Conservation (phyloP, 2,329 filamentous ascomycete species). For the Claviceps humidiphila region DNA sequence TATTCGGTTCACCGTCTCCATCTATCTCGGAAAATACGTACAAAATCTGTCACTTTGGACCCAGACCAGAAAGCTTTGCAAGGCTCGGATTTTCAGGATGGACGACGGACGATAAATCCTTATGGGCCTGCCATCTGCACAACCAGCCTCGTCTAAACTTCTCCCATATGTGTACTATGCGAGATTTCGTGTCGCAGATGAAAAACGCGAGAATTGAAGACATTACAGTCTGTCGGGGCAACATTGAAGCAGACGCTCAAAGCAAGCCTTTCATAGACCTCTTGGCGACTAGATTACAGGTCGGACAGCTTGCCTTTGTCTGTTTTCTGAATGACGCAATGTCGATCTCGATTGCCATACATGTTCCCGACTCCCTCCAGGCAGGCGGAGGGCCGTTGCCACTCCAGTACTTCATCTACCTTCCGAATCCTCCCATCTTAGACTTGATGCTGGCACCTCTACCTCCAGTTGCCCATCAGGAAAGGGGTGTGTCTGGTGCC, state of each 20-base stretch:
- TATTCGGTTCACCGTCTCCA: neutral
- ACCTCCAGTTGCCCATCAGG: neutral
- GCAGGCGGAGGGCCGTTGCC: neutral
- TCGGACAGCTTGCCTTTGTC: slow-evolving; percentile 23
- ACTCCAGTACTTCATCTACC: slow-evolving; percentile 27
- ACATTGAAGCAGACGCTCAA: slow-evolving; percentile 5
- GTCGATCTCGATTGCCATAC: slow-evolving; percentile 21
- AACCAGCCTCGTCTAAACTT: slow-evolving; percentile 16
- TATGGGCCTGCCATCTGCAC: slow-evolving; percentile 17
- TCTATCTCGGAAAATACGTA: neutral
- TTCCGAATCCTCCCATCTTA: slow-evolving; percentile 11
- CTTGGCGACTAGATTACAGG: slow-evolving; percentile 21
- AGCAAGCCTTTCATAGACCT: slow-evolving; percentile 11
- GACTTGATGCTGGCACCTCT: slow-evolving; percentile 15
- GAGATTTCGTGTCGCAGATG: slow-evolving; percentile 16
- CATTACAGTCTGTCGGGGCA: slow-evolving; percentile 10
- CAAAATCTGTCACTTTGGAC: slow-evolving; percentile 9
- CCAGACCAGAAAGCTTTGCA: neutral
- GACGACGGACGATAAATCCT: slow-evolving; percentile 5
- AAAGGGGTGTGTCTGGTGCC: slow-evolving; percentile 8
- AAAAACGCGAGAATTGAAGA: slow-evolving; percentile 4
- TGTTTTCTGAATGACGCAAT: slow-evolving; percentile 12
- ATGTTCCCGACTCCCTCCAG: slow-evolving; percentile 8
- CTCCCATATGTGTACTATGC: slow-evolving; percentile 20
- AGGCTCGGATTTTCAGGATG: slow-evolving; percentile 9